Conservation (phyloP, 306 rosid species). For the Castanospermum australe region DNA sequence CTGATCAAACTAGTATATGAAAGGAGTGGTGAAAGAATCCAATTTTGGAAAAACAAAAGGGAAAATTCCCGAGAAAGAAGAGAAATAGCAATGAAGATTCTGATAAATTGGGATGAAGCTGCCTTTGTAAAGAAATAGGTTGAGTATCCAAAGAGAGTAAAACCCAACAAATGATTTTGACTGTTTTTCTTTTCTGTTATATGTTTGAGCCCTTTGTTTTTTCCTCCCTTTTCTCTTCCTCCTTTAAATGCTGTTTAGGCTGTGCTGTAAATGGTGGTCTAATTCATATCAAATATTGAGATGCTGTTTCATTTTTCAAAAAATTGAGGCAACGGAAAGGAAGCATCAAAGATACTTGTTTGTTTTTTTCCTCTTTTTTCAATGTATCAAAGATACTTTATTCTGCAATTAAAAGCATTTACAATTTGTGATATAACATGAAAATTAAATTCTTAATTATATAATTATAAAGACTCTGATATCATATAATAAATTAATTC, state of each 20-base stretch:
- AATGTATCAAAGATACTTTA: too few relatives aligned
- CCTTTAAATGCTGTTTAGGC: neutral
- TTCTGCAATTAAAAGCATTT: too few relatives aligned
- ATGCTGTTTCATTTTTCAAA: neutral
- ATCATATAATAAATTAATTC: too few relatives aligned
- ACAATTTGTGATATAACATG: too few relatives aligned
- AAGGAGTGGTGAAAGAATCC: neutral
- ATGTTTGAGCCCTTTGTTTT: constrained; percentile 10
- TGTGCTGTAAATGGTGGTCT: neutral
- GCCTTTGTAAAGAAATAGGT: constrained; percentile 26
- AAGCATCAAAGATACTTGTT: constrained; percentile 11
- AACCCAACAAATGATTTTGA: constrained; percentile 42
- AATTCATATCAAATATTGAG: neutral
- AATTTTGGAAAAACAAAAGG: constrained; percentile 19
- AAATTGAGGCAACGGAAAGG: constrained; percentile 17
- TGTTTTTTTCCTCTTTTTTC: neutral
- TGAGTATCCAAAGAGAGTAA: constrained; percentile 11
- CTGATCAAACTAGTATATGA: constrained; percentile 30
- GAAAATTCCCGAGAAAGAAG: neutral
- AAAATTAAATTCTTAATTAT: too few relatives aligned
- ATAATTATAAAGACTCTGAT: too few relatives aligned
- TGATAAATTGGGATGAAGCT: constrained; percentile 31
- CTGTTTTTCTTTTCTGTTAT: neutral
- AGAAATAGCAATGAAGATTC: constrained; percentile 32
- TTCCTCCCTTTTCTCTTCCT: neutral